A percentile compares a stretch with the other conserved stretches of the same genome.
phyloP scores from a whole-genome alignment of 805 yeast genomes.

The Maudiozyma barnettii region DNA sequence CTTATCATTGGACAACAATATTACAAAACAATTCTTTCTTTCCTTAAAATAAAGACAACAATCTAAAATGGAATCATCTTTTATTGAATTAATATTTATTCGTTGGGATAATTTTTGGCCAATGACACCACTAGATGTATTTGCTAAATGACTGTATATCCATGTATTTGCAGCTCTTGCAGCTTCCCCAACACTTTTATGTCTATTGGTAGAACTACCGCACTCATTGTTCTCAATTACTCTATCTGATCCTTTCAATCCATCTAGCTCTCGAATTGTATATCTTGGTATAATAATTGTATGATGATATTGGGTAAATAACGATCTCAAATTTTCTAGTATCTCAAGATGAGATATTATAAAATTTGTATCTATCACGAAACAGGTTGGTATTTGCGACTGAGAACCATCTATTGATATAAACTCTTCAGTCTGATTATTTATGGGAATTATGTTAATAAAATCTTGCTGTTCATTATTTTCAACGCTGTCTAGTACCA shows the following conservation, averaged over 20 bases:
- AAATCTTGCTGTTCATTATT: not conserved
- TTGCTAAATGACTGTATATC: constrained; percentile 56
- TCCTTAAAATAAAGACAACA: constrained; percentile 61
- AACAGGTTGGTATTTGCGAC: constrained; percentile 23
- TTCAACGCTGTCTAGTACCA: not conserved
- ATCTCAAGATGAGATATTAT: constrained; percentile 57
- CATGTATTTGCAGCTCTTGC: constrained; percentile 74
- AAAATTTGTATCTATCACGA: constrained; percentile 80
- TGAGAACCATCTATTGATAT: not conserved
- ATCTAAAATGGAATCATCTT: constrained; percentile 81
- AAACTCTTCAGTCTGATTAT: not conserved
- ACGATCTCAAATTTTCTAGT: constrained; percentile 40
- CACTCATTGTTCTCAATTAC: not conserved
- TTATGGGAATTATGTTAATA: not conserved
- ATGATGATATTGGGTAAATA: constrained; percentile 36
- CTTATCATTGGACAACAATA: constrained; percentile 72
- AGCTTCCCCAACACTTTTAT: constrained; percentile 16
- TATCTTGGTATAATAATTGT: constrained; percentile 58
- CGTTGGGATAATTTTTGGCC: constrained; percentile 58
- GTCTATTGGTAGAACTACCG: too few species aligned
- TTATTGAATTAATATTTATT: constrained; percentile 35
- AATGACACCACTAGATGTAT: constrained; percentile 38
- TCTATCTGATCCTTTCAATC: constrained; percentile 39
- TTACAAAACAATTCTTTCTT: constrained; percentile 35
- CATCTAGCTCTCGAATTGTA: constrained; percentile 74